Evolutionary conservation across 352 stramenopile species (phyloP), one percentile per base, ranked within the genome.

Genomic region (Phytophthora parvispora): DNA sequence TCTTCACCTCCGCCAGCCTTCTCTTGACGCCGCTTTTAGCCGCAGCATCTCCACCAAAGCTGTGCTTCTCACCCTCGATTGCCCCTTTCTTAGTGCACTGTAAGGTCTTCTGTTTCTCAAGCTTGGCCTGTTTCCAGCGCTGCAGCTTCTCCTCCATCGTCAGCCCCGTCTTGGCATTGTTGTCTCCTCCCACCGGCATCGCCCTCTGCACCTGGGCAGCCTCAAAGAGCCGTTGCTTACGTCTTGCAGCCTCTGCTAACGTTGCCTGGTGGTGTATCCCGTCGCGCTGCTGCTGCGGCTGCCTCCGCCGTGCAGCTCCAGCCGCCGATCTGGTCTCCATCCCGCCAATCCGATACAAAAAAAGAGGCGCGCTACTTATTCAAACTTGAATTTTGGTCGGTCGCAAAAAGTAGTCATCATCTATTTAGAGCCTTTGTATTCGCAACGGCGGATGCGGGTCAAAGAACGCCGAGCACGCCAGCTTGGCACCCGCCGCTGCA

Each of bases 401-500:
- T 56, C 15, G 55, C 51, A 68, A 69, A 74, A 59, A 71, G 47
- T 51, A 69, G 53, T 69, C 50, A 48, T 74, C 67, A 53, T 74
- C 67, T 74, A 74, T 74, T 70, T 58, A 31, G 45, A 58, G 53
- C 58, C 29, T 52, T 27, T 50, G 62, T 75, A 75, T 75, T 69
- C 63, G 62, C 68, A 75, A 75, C 34, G 68, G 57, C 49, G 50
- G 55, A 53, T 72, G 55, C 16, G 55, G 42, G 43, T 73, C 63
- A 31, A 70, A 52, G 53, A 54, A 40, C 51, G 49, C 60, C 52
- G 45, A 56, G 50, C 55, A 27, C 68, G 22, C 28, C 38, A 60
- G 67, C 22, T 55, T 64, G 43, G 36, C 62, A 58, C 34, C 29
- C 50, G 58, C 57, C 53, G 55, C 65, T 78, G 70, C 65, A 54